A percentile compares a stretch with the other conserved stretches of the same genome.
phyloP scores from a whole-genome alignment of 225 moss, liverwort and hornwort species.

The Lunularia cruciata region DNA sequence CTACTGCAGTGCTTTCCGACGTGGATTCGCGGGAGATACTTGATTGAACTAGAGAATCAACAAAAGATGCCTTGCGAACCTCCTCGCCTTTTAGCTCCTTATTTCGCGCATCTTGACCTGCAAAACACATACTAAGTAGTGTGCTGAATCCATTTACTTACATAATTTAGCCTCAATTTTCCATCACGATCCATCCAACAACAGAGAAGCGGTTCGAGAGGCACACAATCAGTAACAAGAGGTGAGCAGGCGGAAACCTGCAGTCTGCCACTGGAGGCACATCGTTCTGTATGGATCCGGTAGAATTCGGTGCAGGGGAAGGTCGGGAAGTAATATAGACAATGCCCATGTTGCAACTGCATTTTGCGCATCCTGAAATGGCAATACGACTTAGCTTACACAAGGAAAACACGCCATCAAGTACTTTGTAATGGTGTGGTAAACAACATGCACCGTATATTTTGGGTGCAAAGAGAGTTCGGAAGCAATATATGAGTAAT shows the following conservation, averaged over 20 bases:
- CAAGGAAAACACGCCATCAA: not conserved
- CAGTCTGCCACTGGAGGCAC: slow-evolving; percentile 89
- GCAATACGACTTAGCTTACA: not conserved
- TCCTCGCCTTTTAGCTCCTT: slow-evolving; percentile 73
- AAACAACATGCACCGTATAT: no score
- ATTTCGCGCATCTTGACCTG: slow-evolving; percentile 72
- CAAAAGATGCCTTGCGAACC: slow-evolving; percentile 80
- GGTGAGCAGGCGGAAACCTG: slow-evolving; percentile 56
- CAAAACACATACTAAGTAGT: not conserved
- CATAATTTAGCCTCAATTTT: not conserved
- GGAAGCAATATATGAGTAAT: no score
- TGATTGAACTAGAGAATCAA: slow-evolving; percentile 82
- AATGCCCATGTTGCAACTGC: slow-evolving; percentile 91
- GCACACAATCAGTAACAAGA: not conserved
- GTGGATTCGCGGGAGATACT: slow-evolving; percentile 46
- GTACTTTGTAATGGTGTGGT: no score
- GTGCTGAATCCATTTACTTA: not conserved
- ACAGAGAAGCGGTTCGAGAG: not conserved
- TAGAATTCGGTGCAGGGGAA: slow-evolving; percentile 82
- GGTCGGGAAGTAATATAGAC: slow-evolving; percentile 76
- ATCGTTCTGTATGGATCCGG: slow-evolving; percentile 86
- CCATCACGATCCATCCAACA: not conserved
- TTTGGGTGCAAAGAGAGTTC: no score
- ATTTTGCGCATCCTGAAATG: slow-evolving; percentile 89
- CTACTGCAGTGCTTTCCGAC: slow-evolving; percentile 35